A percentile compares a stretch with the other conserved stretches of the same genome.
Conservation (phyloP, 1,139 yeast genomes). For the Suhomyces coccinellae region DNA sequence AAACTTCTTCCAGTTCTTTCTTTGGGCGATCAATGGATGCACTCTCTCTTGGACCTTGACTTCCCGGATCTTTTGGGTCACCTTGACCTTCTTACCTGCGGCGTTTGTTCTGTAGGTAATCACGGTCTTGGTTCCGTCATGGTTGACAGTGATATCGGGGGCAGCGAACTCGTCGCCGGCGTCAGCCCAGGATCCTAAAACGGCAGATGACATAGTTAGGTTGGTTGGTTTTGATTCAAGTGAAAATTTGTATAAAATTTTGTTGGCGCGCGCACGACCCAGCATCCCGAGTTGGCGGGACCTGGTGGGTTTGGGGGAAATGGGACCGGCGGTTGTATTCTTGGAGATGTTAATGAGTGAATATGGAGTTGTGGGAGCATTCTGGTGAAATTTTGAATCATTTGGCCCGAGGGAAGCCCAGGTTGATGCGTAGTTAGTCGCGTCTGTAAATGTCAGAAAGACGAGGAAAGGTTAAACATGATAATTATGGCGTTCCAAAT, state of each 20-base stretch:
- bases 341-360: no score
- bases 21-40: constrained; percentile 69
- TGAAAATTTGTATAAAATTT: constrained; percentile 11
- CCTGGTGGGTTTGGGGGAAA: not conserved
- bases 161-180: constrained; percentile 64
- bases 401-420: no score
- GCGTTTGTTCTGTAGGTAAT: constrained; percentile 74
- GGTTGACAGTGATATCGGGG: constrained; percentile 71
- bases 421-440: no score
- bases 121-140: constrained; percentile 89
- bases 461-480: no score
- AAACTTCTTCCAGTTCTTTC: constrained; percentile 76
- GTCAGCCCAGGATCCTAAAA: constrained; percentile 63
- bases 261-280: constrained; percentile 11
- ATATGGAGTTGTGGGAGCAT: not conserved
- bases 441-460: no score
- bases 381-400: no score
- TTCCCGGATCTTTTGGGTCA: constrained; percentile 82
- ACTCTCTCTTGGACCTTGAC: constrained; percentile 79
- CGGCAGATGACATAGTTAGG: constrained; percentile 41
- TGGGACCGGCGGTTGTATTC: not conserved
- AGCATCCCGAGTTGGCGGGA: not conserved
- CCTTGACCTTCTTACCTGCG: constrained; percentile 81
- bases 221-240: constrained; percentile 22
- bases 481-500: no score